Evolutionary conservation across 805 yeast species (phyloP), one percentile per base, ranked within the genome.

Genomic region (Wickerhamomyces sydowiorum): DNA sequence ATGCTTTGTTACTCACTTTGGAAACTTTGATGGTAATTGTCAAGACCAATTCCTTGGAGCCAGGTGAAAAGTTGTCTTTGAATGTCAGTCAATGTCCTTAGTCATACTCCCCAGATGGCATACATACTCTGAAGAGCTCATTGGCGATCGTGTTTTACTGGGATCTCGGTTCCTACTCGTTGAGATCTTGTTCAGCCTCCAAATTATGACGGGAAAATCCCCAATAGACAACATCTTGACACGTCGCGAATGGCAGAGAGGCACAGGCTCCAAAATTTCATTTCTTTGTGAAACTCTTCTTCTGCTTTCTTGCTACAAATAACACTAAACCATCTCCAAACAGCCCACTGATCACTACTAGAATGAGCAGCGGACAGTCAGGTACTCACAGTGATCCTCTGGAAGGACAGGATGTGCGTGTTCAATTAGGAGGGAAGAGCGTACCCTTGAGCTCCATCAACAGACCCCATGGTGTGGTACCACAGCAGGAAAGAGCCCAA

Each of bases 401-500:
- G 14, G 40, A 33, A 12, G 39, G 35, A 5, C 22, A 36, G 1
- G 48, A 42, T 3, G 17, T 41, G 14, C 13, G 31, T 10, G 40
- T 41, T n/a, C 18, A 25, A 14, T 37, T 48, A 13, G 51, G 51
- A 3, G 25, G 20, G 27, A 41, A 43, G 20, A 24, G 31, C 3
- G 38, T 43, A 17, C 45, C 47, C 6, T 17, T 48, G 9, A 19
- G 22, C 12, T 17, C 22, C 4, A 19, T 45, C 3, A 36, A 31
- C 10, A 40, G 38, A 20, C 50, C 50, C 5, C 50, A 48, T 22
- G 19, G 36, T 4, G 31, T 41, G 15, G 30, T 27, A 27, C 6
- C 14, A n/a, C n/a, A 8, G 12, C 34, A 12, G 20, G 20, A 7
- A 17, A 32, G 23, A 32, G 15, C 35, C 22, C 35, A 7, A 24